Evolutionary conservation across 140 eudicot species (phyloP).

Genomic region (Bidens hawaiensis): DNA sequence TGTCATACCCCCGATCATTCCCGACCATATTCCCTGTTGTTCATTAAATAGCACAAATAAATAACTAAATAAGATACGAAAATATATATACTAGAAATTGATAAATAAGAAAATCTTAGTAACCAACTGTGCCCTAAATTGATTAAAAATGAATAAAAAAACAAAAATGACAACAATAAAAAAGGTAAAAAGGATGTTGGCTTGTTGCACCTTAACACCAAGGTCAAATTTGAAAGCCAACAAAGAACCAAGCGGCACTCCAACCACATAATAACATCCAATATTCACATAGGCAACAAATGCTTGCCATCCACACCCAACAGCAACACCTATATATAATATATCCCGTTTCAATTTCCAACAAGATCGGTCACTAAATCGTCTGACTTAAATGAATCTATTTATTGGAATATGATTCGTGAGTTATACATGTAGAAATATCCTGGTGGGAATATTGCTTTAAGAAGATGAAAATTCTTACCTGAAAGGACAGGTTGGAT

Average conservation of each 20-base stretch:
- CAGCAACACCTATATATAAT: slow-evolving; percentile 37
- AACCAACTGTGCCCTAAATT: no score
- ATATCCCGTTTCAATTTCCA: no score
- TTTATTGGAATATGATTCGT: neutral
- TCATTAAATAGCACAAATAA: no score
- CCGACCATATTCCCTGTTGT: slow-evolving; percentile 36
- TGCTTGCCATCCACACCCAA: slow-evolving; percentile 50
- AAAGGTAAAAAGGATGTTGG: no score
- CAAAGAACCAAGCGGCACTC: slow-evolving; percentile 35
- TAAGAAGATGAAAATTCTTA: neutral
- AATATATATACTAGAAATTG: no score
- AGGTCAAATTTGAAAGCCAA: slow-evolving; percentile 32
- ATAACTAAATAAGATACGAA: no score
- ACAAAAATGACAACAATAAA: no score
- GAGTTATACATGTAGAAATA: neutral
- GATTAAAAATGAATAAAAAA: neutral
- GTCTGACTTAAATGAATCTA: neutral
- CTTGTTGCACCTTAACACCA: slow-evolving; percentile 40
- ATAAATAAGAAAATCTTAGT: no score
- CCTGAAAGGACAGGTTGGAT: slow-evolving; percentile 32
- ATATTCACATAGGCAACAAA: slow-evolving; percentile 27
- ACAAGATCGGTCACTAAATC: neutral
- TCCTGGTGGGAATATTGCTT: no score
- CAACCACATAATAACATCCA: slow-evolving; percentile 39
- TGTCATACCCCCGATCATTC: slow-evolving; percentile 31